Evolutionary conservation across 2,329 filamentous ascomycete species (phyloP).

Genomic region (Trichophyton equinum): DNA sequence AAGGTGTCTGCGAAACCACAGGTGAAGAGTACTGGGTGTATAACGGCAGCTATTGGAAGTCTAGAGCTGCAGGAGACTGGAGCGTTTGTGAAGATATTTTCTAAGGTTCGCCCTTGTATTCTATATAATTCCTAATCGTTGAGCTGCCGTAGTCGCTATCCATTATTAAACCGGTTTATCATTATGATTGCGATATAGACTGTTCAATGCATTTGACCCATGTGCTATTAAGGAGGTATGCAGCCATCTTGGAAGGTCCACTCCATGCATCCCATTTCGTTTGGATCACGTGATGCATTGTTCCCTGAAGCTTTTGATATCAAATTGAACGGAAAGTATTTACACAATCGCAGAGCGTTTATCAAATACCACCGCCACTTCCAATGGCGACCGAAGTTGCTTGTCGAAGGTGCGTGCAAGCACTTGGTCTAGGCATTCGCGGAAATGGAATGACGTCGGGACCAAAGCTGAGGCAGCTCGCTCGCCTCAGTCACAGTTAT

Average conservation of each 20-base stretch:
- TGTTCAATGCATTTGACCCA: too few relatives aligned
- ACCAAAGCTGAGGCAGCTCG: constrained; percentile 16
- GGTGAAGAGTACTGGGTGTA: constrained; percentile 87
- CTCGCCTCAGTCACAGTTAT: constrained; percentile 19
- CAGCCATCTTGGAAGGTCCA: too few relatives aligned
- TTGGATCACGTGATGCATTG: background rate
- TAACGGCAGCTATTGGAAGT: constrained; percentile 78
- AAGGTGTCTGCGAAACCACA: constrained; percentile 59
- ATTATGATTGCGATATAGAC: too few relatives aligned
- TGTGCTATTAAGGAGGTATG: too few relatives aligned
- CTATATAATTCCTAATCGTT: background rate
- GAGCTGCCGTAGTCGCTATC: too few relatives aligned
- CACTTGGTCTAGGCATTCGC: constrained; percentile 22
- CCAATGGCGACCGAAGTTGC: constrained; percentile 31
- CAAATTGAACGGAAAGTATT: background rate
- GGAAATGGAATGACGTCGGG: constrained; percentile 16
- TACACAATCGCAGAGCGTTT: background rate
- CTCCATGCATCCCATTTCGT: too few relatives aligned
- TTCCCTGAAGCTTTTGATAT: background rate
- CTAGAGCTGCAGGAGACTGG: constrained; percentile 51
- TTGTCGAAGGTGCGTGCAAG: constrained; percentile 30
- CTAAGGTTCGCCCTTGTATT: constrained; percentile 19
- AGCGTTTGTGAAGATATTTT: constrained; percentile 65
- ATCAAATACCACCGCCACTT: background rate
- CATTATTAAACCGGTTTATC: too few relatives aligned